phyloP scores from a whole-genome alignment of 352 stramenopile genomes.

The Phytophthora sp. region DNA sequence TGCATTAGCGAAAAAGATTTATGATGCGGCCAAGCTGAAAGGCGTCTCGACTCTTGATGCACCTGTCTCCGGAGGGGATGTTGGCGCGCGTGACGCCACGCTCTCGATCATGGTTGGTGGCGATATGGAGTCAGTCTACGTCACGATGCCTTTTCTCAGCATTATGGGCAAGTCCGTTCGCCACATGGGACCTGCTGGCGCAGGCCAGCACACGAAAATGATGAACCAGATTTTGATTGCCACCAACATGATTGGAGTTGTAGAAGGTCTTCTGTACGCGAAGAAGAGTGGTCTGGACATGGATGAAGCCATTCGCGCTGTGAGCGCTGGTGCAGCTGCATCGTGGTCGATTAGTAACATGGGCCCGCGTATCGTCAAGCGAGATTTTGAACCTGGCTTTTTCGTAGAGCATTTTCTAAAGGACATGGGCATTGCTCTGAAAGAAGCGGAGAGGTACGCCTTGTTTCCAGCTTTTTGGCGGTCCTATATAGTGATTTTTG shows the following conservation, averaged over 20 bases:
- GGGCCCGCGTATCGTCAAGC: slow-evolving; percentile 87
- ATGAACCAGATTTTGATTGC: slow-evolving; percentile 92
- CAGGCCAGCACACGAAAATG: slow-evolving; percentile 92
- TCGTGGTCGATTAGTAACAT: slow-evolving; percentile 92
- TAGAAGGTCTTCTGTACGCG: slow-evolving; percentile 89
- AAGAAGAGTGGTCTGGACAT: slow-evolving; percentile 89
- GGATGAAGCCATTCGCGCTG: slow-evolving; percentile 85
- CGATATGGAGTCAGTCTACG: slow-evolving; percentile 82
- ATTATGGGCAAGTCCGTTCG: slow-evolving; percentile 91
- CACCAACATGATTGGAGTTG: slow-evolving; percentile 90
- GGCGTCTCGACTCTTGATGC: slow-evolving; percentile 81
- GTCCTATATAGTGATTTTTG: slow-evolving; percentile 2
- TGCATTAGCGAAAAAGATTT: slow-evolving; percentile 89
- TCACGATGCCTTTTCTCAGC: slow-evolving; percentile 86
- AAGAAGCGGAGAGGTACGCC: slow-evolving; percentile 76
- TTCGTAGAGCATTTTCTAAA: slow-evolving; percentile 94
- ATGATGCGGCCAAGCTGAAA: slow-evolving; percentile 71
- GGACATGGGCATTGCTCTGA: slow-evolving; percentile 90
- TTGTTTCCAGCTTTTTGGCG: not conserved
- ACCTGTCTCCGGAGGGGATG: slow-evolving; percentile 87
- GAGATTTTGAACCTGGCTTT: slow-evolving; percentile 90
- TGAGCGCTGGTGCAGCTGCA: slow-evolving; percentile 85
- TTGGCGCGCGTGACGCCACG: slow-evolving; percentile 86
- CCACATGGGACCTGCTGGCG: slow-evolving; percentile 85
- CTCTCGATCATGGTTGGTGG: slow-evolving; percentile 93